Evolutionary conservation across 2,329 filamentous ascomycete genomes (phyloP).

Genomic region (Colletotrichum siamense): DNA sequence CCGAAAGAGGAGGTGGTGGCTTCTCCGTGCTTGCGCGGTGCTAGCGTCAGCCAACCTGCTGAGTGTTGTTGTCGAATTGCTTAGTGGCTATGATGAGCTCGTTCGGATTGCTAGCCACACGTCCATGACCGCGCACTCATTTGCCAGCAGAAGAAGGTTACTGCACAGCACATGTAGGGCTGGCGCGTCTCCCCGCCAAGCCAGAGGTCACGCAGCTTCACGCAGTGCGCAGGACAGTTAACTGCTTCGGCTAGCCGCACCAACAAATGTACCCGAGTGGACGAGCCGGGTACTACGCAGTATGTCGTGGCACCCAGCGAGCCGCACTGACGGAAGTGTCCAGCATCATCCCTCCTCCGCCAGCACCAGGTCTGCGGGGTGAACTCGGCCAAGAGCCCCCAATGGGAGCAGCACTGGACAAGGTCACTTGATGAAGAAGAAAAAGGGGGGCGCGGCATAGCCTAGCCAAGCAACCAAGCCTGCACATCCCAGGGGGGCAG

Average conservation of each 20-base stretch:
- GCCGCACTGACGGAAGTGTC: constrained; percentile 12
- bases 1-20: neutral
- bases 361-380: constrained; percentile 12
- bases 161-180: constrained; percentile 15
- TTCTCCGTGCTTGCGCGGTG: constrained; percentile 3
- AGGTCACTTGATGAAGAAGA: neutral
- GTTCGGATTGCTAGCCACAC: neutral
- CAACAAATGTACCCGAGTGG: constrained; percentile 7
- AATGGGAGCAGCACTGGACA: neutral
- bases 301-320: neutral
- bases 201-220: neutral
- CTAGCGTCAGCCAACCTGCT: constrained; percentile 6
- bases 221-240: neutral
- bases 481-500: neutral
- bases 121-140: neutral
- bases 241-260: neutral
- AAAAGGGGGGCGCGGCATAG: neutral
- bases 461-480: neutral
- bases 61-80: neutral
- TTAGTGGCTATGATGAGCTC: neutral
- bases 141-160: neutral
- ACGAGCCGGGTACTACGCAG: neutral
- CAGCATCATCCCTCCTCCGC: constrained; percentile 8
- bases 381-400: neutral
- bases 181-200: neutral